A percentile compares a stretch with the other conserved stretches of the same genome.
Evolutionary conservation across 1,284 basidiomycete genomes (phyloP).

Genomic region (Porphyrellus sp.): DNA sequence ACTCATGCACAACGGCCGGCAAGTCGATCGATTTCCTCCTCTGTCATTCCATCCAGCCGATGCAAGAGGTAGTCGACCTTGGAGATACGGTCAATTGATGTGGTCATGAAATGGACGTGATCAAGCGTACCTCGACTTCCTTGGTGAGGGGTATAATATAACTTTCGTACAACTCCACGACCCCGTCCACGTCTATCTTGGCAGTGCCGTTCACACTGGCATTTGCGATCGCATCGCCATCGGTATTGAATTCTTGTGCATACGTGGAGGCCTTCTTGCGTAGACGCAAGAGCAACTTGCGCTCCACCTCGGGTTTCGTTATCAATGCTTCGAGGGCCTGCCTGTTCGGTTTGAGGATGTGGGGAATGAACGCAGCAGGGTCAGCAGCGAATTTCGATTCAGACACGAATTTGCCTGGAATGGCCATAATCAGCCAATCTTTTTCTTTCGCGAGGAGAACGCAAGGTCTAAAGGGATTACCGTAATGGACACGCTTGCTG

Average conservation of each 20-base stretch:
- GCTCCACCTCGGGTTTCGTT: conserved; percentile 95
- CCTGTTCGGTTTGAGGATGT: conserved; percentile 79
- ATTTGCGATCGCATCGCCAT: conserved; percentile 53
- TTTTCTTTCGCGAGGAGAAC: background rate
- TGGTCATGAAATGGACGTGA: background rate
- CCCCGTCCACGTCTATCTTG: conserved; percentile 92
- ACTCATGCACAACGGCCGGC: conserved; percentile 23
- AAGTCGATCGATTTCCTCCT: conserved; percentile 76
- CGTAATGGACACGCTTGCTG: conserved; percentile 95
- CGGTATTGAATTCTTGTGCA: conserved; percentile 83
- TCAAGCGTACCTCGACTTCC: conserved; percentile 87
- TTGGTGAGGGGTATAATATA: conserved; percentile 97
- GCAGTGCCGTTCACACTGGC: conserved; percentile 33
- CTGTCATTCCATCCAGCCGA: conserved; percentile 77
- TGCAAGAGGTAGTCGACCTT: conserved; percentile 91
- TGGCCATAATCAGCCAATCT: conserved; percentile 3
- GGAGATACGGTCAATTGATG: conserved; percentile 1
- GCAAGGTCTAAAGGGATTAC: conserved; percentile 48
- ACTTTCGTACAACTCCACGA: conserved; percentile 89
- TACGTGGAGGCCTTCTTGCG: conserved; percentile 92
- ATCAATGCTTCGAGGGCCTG: conserved; percentile 80
- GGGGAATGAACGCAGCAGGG: conserved; percentile 87
- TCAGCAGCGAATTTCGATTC: conserved; percentile 91
- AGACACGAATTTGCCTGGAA: conserved; percentile 95
- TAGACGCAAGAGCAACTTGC: conserved; percentile 80